Evolutionary conservation across 2,329 filamentous ascomycete species (phyloP), one percentile per base, ranked within the genome.

Genomic region (Zalaria obscura): DNA sequence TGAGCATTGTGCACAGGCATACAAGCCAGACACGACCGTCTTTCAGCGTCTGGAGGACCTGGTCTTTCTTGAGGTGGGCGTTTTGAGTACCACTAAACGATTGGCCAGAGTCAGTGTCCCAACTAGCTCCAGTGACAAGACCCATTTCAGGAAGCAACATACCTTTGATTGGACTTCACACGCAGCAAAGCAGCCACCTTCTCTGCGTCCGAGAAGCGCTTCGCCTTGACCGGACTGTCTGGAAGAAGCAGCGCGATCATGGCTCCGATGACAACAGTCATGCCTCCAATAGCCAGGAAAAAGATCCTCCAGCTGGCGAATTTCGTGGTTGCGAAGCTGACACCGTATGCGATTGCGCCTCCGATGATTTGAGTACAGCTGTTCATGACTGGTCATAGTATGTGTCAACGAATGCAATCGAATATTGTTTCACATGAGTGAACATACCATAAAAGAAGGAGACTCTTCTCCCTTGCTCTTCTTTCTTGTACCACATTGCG

Each of bases 241-340:
- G 61, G 61, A 10, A 63, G 48, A 7, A 55, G 50, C 1, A 59
- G 38, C 3, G 51, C 45, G 3, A 62, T 50, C 6, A 58, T 10
- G 6, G 48, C 37, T 2, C 53, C 52, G 45, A 53, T 49, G 3
- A 52, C 44, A 5, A 52, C 53, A 3, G 60, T 67, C 1, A 57
- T 45, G 3, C 56, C 47, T 1, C 66, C 66, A 5, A 67, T 57
- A 5, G 64, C 55, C 4, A 68, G 51, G 45, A 68, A 68, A 4
- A 67, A 53, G 3, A 63, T 58, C 39, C 66, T 63, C 63, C 64
- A 66, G 5, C 58, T 60, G 9, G 52, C 51, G 11, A 62, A 40
- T 28, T 53, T 48, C 35, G 53, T 49, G 25, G 54, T 40, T 34
- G 53, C 57, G 46, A 62, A 59, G 1, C 53, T 55, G 4, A 57